Conservation (phyloP, 257 asterid genomes). For the Gentiana straminea region DNA sequence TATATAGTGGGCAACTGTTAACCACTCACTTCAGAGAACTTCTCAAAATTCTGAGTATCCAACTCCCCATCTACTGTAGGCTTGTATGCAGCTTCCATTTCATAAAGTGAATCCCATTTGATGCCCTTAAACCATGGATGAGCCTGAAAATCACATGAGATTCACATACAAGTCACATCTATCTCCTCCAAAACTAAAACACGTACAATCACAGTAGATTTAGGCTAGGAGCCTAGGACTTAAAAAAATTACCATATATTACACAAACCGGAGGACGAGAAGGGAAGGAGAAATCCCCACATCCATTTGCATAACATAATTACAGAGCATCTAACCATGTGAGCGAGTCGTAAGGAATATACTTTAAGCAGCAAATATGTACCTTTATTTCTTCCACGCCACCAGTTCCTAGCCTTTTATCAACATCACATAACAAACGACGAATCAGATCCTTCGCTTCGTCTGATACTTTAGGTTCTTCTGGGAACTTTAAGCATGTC, state of each 20-base stretch:
- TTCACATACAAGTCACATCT: too few species aligned
- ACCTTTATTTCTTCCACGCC: conserved; percentile 97
- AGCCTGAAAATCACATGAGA: conserved; percentile 39
- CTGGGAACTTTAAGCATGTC: conserved; percentile 88
- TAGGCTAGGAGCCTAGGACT: too few species aligned
- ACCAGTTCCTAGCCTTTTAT: conserved; percentile 81
- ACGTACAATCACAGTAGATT: too few species aligned
- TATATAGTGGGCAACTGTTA: not conserved
- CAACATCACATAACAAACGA: conserved; percentile 82
- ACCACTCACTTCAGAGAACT: conserved; percentile 71
- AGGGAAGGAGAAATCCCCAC: too few species aligned
- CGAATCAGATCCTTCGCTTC: conserved; percentile 90
- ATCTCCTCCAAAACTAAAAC: too few species aligned
- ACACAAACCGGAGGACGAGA: too few species aligned
- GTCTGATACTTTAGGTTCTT: conserved; percentile 71
- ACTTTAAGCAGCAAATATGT: not conserved
- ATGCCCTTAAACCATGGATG: conserved; percentile 79
- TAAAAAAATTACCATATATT: too few species aligned
- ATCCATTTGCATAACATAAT: too few species aligned
- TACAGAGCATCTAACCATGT: not conserved
- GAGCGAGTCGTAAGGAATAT: not conserved
- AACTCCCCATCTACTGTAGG: conserved; percentile 80
- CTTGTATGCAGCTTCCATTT: conserved; percentile 91
- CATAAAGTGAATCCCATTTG: conserved; percentile 83
- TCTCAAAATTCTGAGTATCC: conserved; percentile 93